phyloP scores from a whole-genome alignment of 2,329 filamentous ascomycete genomes.

The Alternaria alternata region DNA sequence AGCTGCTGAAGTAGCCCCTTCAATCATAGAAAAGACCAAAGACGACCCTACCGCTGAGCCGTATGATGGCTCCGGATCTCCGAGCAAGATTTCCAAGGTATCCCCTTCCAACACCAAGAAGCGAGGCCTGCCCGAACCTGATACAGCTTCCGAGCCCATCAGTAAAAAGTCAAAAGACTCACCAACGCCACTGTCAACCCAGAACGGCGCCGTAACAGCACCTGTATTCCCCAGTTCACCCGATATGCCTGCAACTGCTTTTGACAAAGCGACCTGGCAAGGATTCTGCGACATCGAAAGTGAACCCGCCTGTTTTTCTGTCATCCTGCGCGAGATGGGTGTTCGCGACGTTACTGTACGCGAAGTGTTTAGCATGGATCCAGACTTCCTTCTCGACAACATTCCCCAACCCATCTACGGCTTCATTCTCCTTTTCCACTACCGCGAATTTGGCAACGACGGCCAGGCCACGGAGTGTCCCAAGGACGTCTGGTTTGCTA shows the following conservation, averaged over 20 bases:
- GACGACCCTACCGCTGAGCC: neutral
- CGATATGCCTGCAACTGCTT: slow-evolving; percentile 40
- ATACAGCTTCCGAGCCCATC: slow-evolving; percentile 14
- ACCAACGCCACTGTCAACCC: neutral
- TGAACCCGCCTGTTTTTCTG: slow-evolving; percentile 86
- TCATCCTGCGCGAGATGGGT: slow-evolving; percentile 81
- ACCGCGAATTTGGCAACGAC: slow-evolving; percentile 62
- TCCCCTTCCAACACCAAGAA: slow-evolving; percentile 25
- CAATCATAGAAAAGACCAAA: neutral
- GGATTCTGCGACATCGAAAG: slow-evolving; percentile 89
- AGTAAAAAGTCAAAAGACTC: slow-evolving; percentile 30
- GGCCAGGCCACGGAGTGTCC: slow-evolving; percentile 64
- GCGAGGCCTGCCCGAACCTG: slow-evolving; percentile 18
- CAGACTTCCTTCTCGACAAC: slow-evolving; percentile 18
- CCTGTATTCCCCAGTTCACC: slow-evolving; percentile 34
- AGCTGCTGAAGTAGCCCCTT: neutral
- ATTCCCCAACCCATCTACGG: slow-evolving; percentile 67
- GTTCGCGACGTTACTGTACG: slow-evolving; percentile 76
- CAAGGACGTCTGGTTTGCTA: slow-evolving; percentile 86
- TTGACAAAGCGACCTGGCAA: slow-evolving; percentile 63
- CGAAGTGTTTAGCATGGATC: slow-evolving; percentile 78
- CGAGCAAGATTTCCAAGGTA: slow-evolving; percentile 2
- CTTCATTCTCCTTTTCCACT: slow-evolving; percentile 88
- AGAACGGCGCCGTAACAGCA: slow-evolving; percentile 3
- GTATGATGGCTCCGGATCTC: neutral